Evolutionary conservation across 2,329 filamentous ascomycete species (phyloP).

Genomic region (Plectosphaerella cucumerina): DNA sequence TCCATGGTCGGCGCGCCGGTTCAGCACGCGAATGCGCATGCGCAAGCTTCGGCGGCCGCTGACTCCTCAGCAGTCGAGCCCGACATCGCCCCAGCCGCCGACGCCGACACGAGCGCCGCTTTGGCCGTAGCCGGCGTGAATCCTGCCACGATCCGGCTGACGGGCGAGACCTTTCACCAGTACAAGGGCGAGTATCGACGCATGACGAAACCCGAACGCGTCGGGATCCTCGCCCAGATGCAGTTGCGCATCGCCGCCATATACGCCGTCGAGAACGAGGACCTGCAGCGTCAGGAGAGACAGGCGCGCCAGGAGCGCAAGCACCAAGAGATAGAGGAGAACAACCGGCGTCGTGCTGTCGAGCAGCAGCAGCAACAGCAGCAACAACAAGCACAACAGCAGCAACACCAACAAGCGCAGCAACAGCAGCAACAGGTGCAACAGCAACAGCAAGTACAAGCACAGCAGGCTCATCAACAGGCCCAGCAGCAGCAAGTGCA

Average conservation of each 20-base stretch:
- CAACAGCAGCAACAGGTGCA: slow-evolving; percentile 12
- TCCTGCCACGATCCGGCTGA: slow-evolving; percentile 30
- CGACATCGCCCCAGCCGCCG: slow-evolving; percentile 7
- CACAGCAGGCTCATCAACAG: slow-evolving; percentile 7
- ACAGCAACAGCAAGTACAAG: slow-evolving; percentile 15
- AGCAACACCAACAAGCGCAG: slow-evolving; percentile 10
- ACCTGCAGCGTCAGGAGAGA: slow-evolving; percentile 33
- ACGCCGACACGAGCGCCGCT: slow-evolving; percentile 26
- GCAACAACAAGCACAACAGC: slow-evolving; percentile 10
- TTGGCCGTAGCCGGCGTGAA: slow-evolving; percentile 35
- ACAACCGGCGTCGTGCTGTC: slow-evolving; percentile 19
- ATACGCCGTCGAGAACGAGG: slow-evolving; percentile 40
- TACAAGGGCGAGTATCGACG: slow-evolving; percentile 40
- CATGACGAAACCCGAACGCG: slow-evolving; percentile 33
- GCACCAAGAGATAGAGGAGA: slow-evolving; percentile 31
- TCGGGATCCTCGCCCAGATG: slow-evolving; percentile 32
- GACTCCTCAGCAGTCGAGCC: slow-evolving; percentile 2
- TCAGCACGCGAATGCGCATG: neutral
- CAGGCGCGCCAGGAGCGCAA: slow-evolving; percentile 32
- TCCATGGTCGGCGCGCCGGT: too few species aligned
- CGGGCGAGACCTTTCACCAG: slow-evolving; percentile 38
- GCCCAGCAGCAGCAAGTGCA: neutral
- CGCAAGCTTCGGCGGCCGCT: neutral
- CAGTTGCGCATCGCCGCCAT: slow-evolving; percentile 39
- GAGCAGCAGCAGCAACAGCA: slow-evolving; percentile 21